A percentile compares a stretch with the other conserved stretches of the same genome.
Evolutionary conservation across 768 basidiomycete genomes (phyloP).

Genomic region (Mrakia hoshinonis): DNA sequence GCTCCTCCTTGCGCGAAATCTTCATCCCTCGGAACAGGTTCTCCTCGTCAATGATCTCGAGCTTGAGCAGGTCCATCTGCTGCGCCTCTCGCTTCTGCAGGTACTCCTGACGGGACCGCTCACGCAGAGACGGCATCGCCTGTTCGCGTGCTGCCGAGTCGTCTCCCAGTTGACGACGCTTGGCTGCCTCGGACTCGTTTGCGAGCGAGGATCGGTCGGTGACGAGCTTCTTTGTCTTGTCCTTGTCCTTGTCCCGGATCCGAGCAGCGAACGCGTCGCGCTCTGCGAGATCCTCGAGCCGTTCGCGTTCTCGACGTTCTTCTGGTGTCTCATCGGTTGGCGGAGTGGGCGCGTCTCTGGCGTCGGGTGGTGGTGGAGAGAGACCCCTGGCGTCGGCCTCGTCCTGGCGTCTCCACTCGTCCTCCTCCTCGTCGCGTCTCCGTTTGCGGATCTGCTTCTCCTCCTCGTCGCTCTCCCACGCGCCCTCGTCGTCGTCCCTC

Average conservation of each 20-base stretch:
- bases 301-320: slow-evolving; percentile 59
- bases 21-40: slow-evolving; percentile 83
- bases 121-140: slow-evolving; percentile 64
- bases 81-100: slow-evolving; percentile 93
- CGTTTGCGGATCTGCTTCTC: slow-evolving; percentile 37
- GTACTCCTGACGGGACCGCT: slow-evolving; percentile 89
- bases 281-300: slow-evolving; percentile 68
- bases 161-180: slow-evolving; percentile 71
- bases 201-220: slow-evolving; percentile 80
- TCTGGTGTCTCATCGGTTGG: slow-evolving; percentile 60
- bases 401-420: slow-evolving; percentile 15
- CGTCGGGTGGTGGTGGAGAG: slow-evolving; percentile 16
- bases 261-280: slow-evolving; percentile 90
- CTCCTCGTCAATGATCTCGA: slow-evolving; percentile 91
- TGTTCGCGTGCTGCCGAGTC: slow-evolving; percentile 50
- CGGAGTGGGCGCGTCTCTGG: slow-evolving; percentile 31
- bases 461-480: slow-evolving; percentile 40
- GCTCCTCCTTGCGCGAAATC: slow-evolving; percentile 69
- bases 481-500: slow-evolving; percentile 58
- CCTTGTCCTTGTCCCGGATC: slow-evolving; percentile 68
- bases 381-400: background rate
- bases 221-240: slow-evolving; percentile 79
- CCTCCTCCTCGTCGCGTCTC: slow-evolving; percentile 23
- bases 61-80: slow-evolving; percentile 82
- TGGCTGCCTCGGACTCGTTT: slow-evolving; percentile 71